These are phyloP conservation scores for Aspergillus sp. DNA, from an alignment of 2,329 filamentous ascomycete genomes.

Conservation along the genomic window DNA sequence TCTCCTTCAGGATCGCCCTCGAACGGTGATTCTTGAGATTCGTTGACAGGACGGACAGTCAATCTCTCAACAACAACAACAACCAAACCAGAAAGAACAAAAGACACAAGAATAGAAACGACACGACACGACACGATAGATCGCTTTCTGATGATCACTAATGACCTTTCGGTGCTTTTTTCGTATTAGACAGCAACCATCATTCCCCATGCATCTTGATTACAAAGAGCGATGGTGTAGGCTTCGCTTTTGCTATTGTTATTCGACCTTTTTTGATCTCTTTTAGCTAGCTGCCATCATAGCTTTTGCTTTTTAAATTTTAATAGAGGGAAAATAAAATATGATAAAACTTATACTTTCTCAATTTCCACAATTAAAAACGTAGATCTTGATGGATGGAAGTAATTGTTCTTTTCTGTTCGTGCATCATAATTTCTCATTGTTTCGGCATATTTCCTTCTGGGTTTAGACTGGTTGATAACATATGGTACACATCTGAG, in stretches of 20 bases:
- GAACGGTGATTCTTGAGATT: not conserved
- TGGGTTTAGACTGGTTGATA: conserved; percentile 2
- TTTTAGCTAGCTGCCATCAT: not conserved
- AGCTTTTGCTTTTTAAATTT: not conserved
- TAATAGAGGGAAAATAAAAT: conserved; percentile 5
- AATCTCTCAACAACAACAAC: not conserved
- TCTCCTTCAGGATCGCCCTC: conserved; percentile 4
- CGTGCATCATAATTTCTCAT: not conserved
- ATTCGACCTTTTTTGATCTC: not conserved
- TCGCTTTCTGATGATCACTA: conserved; percentile 15
- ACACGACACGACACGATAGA: conserved; percentile 6
- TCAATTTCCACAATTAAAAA: not conserved
- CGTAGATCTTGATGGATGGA: not conserved
- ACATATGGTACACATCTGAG: conserved; percentile 8
- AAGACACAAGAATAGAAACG: not conserved
- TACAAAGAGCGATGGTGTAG: conserved; percentile 16
- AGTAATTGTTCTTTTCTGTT: not conserved
- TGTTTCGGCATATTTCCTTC: not conserved
- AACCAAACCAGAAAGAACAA: not conserved
- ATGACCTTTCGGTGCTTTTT: conserved; percentile 5
- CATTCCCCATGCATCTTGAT: conserved; percentile 7
- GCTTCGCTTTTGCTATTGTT: conserved; percentile 7
- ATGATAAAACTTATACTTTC: conserved; percentile 5
- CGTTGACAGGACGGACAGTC: conserved; percentile 11
- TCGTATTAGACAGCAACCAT: conserved; percentile 11